Conservation (phyloP, 345 rosid species). For the Gossypium bickii region DNA sequence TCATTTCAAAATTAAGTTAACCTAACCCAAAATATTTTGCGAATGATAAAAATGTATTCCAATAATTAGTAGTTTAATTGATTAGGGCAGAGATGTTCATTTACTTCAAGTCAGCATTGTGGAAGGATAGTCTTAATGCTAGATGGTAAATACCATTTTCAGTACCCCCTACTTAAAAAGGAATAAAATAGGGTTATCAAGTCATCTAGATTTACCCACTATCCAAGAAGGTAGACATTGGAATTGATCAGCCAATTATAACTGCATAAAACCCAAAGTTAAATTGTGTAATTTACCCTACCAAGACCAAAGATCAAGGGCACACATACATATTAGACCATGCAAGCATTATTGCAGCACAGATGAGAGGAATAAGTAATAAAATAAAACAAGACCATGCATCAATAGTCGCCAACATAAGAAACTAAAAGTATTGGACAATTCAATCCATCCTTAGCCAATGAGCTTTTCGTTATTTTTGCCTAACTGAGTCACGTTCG, state of each 20-base stretch:
- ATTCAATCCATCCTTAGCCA: not conserved
- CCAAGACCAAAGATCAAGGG: not conserved
- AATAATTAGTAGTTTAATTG: not conserved
- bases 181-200: not conserved
- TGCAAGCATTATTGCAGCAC: not conserved
- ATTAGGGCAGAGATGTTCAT: not conserved
- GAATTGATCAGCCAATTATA: not conserved
- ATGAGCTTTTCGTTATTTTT: not conserved
- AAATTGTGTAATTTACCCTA: not conserved
- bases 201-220: not conserved
- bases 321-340: not conserved
- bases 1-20: no score
- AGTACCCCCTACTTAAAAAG: not conserved
- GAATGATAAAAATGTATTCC: no score
- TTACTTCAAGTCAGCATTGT: not conserved
- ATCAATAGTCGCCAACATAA: not conserved
- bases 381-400: not conserved
- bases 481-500: not conserved
- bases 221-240: not conserved
- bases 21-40: no score
- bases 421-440: not conserved
- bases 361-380: not conserved
- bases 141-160: not conserved
- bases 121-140: conserved; percentile 8
- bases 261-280: not conserved